Evolutionary conservation across 495 filamentous ascomycete species (phyloP).

Genomic region (Durotheca rogersii): DNA sequence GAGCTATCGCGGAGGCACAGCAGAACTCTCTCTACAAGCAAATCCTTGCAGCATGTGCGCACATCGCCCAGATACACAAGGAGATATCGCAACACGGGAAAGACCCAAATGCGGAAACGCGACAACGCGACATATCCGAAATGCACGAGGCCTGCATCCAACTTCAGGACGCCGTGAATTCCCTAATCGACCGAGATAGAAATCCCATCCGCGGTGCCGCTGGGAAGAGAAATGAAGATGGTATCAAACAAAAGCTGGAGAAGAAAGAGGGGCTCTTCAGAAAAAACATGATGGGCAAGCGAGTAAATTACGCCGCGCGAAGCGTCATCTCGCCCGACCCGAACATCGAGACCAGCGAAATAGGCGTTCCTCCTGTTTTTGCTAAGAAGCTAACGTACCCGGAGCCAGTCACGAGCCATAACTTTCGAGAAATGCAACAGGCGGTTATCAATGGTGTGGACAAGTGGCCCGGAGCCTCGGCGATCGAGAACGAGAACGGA

Average conservation of each 20-base stretch:
- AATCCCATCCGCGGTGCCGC: constrained; percentile 76
- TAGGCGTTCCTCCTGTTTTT: constrained; percentile 96
- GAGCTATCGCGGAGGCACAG: constrained; percentile 76
- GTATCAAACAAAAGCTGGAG: constrained; percentile 96
- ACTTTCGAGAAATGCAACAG: constrained; percentile 91
- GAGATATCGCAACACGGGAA: constrained; percentile 54
- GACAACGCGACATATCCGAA: constrained; percentile 42
- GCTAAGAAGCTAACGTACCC: constrained; percentile 95
- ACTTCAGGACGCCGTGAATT: constrained; percentile 88
- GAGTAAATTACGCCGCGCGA: constrained; percentile 96
- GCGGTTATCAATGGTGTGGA: constrained; percentile 94
- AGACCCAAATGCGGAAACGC: constrained; percentile 10
- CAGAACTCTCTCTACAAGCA: constrained; percentile 82
- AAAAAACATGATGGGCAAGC: constrained; percentile 99
- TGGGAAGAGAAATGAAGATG: constrained; percentile 68
- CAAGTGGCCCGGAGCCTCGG: constrained; percentile 90
- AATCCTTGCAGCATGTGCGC: constrained; percentile 69
- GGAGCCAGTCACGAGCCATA: constrained; percentile 95
- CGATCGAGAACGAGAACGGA: constrained; percentile 94
- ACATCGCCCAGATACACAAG: constrained; percentile 71
- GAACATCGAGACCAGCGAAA: constrained; percentile 98
- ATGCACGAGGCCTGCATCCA: constrained; percentile 65
- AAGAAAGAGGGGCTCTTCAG: constrained; percentile 98
- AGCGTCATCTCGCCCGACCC: constrained; percentile 98
- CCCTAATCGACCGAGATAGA: constrained; percentile 81